Base-by-base conservation (phyloP, 2,329 filamentous ascomycete species). In the Lasiodiplodia gonubiensis region DNA sequence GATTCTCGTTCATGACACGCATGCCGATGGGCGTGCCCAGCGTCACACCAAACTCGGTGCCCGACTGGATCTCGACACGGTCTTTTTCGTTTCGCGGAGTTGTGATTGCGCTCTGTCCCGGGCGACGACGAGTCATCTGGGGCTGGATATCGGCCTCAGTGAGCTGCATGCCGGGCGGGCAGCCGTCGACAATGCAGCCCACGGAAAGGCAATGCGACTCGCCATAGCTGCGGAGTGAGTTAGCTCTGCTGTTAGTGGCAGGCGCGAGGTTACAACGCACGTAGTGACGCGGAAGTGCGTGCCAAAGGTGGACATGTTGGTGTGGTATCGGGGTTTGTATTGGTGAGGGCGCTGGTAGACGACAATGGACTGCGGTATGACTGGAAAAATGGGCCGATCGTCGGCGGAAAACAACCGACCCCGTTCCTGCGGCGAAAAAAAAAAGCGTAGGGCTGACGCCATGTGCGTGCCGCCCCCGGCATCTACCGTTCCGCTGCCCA, bases 81-180 rank as follows among this genome's bases (percentile, higher is more conserved):
- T 98, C 95, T 80, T 94, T 94, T 81, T 98, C 94, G 79, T 97
- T 89, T 72, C 95, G 89, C 21, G 94, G 94, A 1, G 95, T 98
- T 2, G 93, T 97, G 75, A 98, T 91, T 70, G 89, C 89, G 72
- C 89, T 92, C 81, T 99, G 94, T 53, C 94, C 94, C 5, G 94
- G 94, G 69, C 94, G 88, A 69, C 94, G 88, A 71, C 94, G 90
- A 70, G 91, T 96, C 88, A 98, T 92, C 82, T 97, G 93, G 59
- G 93, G 93, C 82, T 99, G 94, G 77, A 98, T 96, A 76, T 96
- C 92, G 66, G 84, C 85, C 80, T 97, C 94, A 70, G 88, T 91
- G 79, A 98, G 88, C 74, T 89, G 84, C 85, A 98, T 90, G 74
- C 92, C 92, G 16, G 95, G 94, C 42, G 94, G 95, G 76, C 89